phyloP scores from a whole-genome alignment of 1,139 yeast genomes.

The Lodderomyces margitis region DNA sequence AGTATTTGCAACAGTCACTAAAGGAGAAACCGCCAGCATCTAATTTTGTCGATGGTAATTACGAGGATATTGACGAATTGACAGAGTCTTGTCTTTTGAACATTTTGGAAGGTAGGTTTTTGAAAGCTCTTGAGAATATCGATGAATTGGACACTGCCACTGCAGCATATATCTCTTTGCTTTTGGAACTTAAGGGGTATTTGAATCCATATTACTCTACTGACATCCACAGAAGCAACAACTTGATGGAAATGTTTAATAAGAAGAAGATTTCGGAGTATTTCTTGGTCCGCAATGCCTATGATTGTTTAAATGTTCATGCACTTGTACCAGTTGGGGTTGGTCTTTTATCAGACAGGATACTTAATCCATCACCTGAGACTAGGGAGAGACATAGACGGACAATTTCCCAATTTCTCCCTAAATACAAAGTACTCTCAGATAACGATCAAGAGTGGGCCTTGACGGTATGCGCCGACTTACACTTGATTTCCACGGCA shows the following conservation, averaged over 20 bases:
- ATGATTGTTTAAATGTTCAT: constrained; percentile 50
- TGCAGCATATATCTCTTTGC: constrained; percentile 62
- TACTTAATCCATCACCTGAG: constrained; percentile 24
- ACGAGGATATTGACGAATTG: constrained; percentile 28
- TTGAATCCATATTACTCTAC: constrained; percentile 45
- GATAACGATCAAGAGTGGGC: constrained; percentile 85
- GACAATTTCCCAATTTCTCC: constrained; percentile 59
- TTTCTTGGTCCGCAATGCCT: constrained; percentile 59
- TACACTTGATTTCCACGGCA: constrained; percentile 52
- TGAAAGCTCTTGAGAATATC: constrained; percentile 59
- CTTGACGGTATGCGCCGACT: constrained; percentile 51
- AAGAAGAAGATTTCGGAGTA: constrained; percentile 56
- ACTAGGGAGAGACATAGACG: constrained; percentile 31
- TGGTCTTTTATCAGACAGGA: constrained; percentile 44
- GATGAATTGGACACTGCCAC: constrained; percentile 66
- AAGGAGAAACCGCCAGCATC: constrained; percentile 32
- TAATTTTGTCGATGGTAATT: constrained; percentile 9
- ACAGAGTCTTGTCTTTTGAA: constrained; percentile 62
- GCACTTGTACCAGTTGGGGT: constrained; percentile 64
- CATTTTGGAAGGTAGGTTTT: constrained; percentile 55
- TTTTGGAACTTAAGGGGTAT: constrained; percentile 65
- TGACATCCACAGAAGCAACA: constrained; percentile 6
- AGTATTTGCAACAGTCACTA: constrained; percentile 34
- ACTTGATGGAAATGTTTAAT: constrained; percentile 18
- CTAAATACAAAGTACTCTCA: constrained; percentile 55